Conservation (phyloP, 2,329 filamentous ascomycete species). For the Trichoderma polysporum region DNA sequence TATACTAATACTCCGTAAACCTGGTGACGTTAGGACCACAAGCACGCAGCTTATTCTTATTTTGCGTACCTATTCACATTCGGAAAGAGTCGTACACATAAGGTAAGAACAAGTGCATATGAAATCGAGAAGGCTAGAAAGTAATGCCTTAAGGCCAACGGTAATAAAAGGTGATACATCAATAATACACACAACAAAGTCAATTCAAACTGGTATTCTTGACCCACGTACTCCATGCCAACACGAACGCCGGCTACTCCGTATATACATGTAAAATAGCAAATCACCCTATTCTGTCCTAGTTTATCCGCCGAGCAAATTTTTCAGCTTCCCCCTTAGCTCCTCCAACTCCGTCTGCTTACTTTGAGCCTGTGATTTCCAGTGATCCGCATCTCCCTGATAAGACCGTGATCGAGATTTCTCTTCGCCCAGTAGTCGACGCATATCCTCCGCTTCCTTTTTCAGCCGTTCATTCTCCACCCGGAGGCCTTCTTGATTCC, state of each 20-base stretch:
- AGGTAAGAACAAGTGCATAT: too few species aligned
- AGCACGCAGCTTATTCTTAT: not conserved
- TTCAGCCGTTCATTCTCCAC: conserved; percentile 12
- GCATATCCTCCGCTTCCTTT: not conserved
- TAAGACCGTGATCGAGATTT: not conserved
- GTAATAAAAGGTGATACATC: not conserved
- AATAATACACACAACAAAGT: not conserved
- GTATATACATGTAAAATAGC: not conserved
- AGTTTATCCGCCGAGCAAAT: conserved; percentile 7
- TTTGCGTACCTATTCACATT: not conserved
- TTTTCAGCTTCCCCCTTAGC: conserved; percentile 8
- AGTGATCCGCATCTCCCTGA: conserved; percentile 5
- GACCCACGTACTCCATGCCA: not conserved
- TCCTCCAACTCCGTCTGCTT: conserved; percentile 17
- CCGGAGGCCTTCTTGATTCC: not conserved
- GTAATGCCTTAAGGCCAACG: not conserved
- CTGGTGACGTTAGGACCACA: too few species aligned
- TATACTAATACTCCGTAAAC: too few species aligned
- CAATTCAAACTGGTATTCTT: not conserved
- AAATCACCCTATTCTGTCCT: not conserved
- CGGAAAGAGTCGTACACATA: too few species aligned
- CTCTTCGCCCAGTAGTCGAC: not conserved
- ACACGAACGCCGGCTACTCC: not conserved
- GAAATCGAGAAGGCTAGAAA: too few species aligned
- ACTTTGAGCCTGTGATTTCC: conserved; percentile 9